Percentiles rank a stretch among this genome's conserved stretches.
Evolutionary conservation across 2,329 filamentous ascomycete species (phyloP).

Genomic region (Botrytis tulipae): DNA sequence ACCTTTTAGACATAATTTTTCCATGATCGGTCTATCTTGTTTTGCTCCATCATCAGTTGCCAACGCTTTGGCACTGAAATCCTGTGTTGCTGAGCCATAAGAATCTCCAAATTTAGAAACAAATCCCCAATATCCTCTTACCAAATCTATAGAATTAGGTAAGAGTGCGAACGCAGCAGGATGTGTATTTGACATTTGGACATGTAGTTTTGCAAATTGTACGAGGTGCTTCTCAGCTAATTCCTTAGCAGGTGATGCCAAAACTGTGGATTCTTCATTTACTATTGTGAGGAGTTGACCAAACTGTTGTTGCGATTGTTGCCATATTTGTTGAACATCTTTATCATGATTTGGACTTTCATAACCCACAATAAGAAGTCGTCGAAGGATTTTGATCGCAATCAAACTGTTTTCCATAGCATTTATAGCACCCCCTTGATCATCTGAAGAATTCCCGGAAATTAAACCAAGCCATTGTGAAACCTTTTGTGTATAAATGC

Average conservation of each 20-base stretch:
- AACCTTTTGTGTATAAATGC: slow-evolving; percentile 75
- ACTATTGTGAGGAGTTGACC: slow-evolving; percentile 69
- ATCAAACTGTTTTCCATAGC: slow-evolving; percentile 75
- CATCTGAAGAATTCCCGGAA: slow-evolving; percentile 51
- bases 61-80: slow-evolving; percentile 44
- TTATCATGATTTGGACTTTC: slow-evolving; percentile 78
- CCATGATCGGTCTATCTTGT: slow-evolving; percentile 63
- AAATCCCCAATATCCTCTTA: slow-evolving; percentile 81
- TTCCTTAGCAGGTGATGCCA: slow-evolving; percentile 53
- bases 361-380: slow-evolving; percentile 77
- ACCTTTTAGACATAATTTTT: slow-evolving; percentile 79
- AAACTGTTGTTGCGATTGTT: slow-evolving; percentile 72
- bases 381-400: slow-evolving; percentile 75
- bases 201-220: slow-evolving; percentile 87
- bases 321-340: slow-evolving; percentile 78
- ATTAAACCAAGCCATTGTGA: slow-evolving; percentile 65
- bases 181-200: slow-evolving; percentile 78
- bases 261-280: slow-evolving; percentile 53
- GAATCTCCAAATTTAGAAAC: slow-evolving; percentile 73
- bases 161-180: slow-evolving; percentile 80
- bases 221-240: slow-evolving; percentile 81
- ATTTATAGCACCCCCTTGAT: slow-evolving; percentile 57
- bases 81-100: slow-evolving; percentile 52
- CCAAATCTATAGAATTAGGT: slow-evolving; percentile 73
- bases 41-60: slow-evolving; percentile 47